Evolutionary conservation across 257 asterid species (phyloP).

Genomic region (Nicotiana attenuata): DNA sequence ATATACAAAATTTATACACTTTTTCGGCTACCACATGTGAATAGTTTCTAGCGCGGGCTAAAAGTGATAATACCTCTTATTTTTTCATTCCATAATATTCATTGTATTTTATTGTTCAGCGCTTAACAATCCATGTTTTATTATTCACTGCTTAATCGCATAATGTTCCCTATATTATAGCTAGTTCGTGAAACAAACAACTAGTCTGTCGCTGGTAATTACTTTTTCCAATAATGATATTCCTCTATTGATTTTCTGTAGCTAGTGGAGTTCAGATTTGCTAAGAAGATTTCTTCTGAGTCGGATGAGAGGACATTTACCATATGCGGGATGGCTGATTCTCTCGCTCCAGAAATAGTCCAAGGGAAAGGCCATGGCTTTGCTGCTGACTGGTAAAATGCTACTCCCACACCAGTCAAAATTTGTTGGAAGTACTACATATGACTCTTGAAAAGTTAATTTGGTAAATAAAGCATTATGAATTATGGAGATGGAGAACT

Average conservation of each 20-base stretch:
- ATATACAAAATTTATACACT: no score
- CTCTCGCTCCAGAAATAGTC: conserved; percentile 89
- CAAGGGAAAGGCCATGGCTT: conserved; percentile 94
- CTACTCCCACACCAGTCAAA: conserved; percentile 2
- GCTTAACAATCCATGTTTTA: neutral
- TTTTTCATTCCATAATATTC: neutral
- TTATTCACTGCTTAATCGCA: neutral
- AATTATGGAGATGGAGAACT: conserved; percentile 4
- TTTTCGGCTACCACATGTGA: no score
- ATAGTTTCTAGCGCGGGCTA: no score
- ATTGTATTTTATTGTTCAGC: neutral
- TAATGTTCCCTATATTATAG: neutral
- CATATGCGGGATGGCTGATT: conserved; percentile 80
- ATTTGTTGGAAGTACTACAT: neutral
- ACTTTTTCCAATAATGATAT: conserved; percentile 12
- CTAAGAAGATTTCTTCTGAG: conserved; percentile 64
- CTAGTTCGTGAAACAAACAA: neutral
- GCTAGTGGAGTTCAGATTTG: conserved; percentile 95
- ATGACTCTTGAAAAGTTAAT: conserved; percentile 3
- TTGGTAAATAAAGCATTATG: neutral
- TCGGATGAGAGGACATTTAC: conserved; percentile 65
- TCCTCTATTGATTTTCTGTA: conserved; percentile 35
- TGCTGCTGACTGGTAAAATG: conserved; percentile 81
- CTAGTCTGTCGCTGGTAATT: neutral
- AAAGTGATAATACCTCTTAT: no score